These are phyloP conservation scores for Nigrospora oryzae DNA, from an alignment of 2,329 filamentous ascomycete species.

Conservation along the genomic window DNA sequence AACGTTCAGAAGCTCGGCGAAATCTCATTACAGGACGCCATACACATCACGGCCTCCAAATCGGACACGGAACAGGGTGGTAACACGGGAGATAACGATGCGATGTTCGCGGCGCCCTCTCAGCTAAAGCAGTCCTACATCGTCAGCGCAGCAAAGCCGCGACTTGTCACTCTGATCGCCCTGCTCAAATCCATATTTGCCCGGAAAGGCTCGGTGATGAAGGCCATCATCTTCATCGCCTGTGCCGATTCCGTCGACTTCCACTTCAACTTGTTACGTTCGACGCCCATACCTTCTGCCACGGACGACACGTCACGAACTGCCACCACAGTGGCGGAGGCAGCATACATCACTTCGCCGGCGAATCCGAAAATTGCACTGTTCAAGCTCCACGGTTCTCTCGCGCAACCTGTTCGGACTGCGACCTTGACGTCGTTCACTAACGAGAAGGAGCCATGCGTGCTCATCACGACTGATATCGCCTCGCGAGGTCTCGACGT, in stretches of 20 bases:
- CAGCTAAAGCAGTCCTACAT: conserved; percentile 91
- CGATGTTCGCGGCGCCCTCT: conserved; percentile 71
- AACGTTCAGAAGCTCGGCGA: conserved; percentile 90
- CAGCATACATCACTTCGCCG: conserved; percentile 64
- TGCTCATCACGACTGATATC: conserved; percentile 91
- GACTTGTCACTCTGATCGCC: conserved; percentile 79
- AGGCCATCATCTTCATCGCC: conserved; percentile 92
- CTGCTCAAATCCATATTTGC: conserved; percentile 82
- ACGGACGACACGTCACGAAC: conserved; percentile 23
- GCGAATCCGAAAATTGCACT: conserved; percentile 68
- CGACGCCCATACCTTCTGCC: conserved; percentile 13
- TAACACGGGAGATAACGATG: conserved; percentile 37
- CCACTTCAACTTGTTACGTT: conserved; percentile 75
- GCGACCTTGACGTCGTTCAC: conserved; percentile 77
- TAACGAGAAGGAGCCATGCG: conserved; percentile 61
- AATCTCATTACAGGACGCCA: conserved; percentile 88
- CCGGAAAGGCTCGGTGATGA: conserved; percentile 86
- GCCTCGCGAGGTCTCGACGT: conserved; percentile 92
- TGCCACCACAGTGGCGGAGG: conserved; percentile 56
- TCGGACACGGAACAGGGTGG: conserved; percentile 37
- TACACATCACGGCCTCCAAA: conserved; percentile 68
- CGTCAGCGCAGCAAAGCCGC: conserved; percentile 79
- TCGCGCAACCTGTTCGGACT: conserved; percentile 80
- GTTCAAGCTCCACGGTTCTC: conserved; percentile 84
- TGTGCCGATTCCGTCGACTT: conserved; percentile 97